Percentiles rank a stretch among this genome's conserved stretches.
Conservation (phyloP, 768 basidiomycete genomes). For the Pleurotus pulmonarius region DNA sequence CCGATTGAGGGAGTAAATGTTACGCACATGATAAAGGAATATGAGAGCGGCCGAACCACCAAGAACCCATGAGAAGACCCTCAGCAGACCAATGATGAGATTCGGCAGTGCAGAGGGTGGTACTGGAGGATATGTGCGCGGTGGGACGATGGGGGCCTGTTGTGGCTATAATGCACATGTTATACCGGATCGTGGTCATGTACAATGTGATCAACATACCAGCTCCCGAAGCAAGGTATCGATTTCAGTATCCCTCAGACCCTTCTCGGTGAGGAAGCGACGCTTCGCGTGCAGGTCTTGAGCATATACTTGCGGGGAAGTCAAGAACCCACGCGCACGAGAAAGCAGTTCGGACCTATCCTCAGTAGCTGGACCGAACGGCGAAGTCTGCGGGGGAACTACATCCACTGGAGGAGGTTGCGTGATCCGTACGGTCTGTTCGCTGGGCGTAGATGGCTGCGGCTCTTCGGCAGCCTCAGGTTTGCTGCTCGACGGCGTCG, state of each 20-base stretch:
- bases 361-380: neutral
- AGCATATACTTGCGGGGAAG: conserved; percentile 58
- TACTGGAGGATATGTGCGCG: conserved; percentile 68
- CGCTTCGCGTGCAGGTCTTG: conserved; percentile 57
- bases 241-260: conserved; percentile 59
- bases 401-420: neutral
- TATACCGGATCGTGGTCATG: neutral
- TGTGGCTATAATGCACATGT: conserved; percentile 20
- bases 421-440: too few relatives aligned
- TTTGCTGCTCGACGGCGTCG: too few relatives aligned
- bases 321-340: conserved; percentile 61
- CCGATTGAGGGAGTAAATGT: neutral
- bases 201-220: conserved; percentile 31
- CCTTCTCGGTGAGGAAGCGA: conserved; percentile 67
- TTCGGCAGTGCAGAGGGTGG: conserved; percentile 68
- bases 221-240: conserved; percentile 51
- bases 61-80: conserved; percentile 63
- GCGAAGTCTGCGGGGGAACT: neutral
- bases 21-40: conserved; percentile 64
- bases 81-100: conserved; percentile 56
- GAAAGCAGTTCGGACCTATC: conserved; percentile 42
- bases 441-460: too few relatives aligned
- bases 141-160: conserved; percentile 53
- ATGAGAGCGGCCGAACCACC: conserved; percentile 58
- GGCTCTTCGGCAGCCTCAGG: too few relatives aligned